Conservation (phyloP, 805 yeast species). For the Yarrowia phangngaensis region DNA sequence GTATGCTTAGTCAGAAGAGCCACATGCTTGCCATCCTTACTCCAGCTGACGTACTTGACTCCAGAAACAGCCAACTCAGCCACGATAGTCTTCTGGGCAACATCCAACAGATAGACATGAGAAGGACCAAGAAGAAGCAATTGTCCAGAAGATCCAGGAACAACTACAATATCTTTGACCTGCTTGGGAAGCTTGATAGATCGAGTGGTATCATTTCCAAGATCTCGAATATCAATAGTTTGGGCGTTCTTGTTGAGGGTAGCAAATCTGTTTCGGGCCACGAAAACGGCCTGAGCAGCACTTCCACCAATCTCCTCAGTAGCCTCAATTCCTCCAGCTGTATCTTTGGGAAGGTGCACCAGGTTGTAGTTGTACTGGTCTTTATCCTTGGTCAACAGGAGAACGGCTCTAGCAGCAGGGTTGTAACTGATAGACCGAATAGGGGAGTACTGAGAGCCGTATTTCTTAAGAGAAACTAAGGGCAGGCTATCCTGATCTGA, state of each 20-base stretch:
- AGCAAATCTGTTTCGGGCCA: slow-evolving; percentile 92
- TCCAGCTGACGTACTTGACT: slow-evolving; percentile 87
- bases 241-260: slow-evolving; percentile 63
- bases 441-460: slow-evolving; percentile 83
- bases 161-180: slow-evolving; percentile 61
- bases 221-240: slow-evolving; percentile 76
- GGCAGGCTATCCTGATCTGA: slow-evolving; percentile 67
- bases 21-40: slow-evolving; percentile 76
- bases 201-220: slow-evolving; percentile 77
- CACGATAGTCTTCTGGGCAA: slow-evolving; percentile 81
- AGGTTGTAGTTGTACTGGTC: slow-evolving; percentile 68
- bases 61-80: slow-evolving; percentile 66
- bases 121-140: slow-evolving; percentile 69
- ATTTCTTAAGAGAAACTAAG: slow-evolving; percentile 73
- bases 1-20: slow-evolving; percentile 91
- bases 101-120: slow-evolving; percentile 78
- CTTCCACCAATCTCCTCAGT: slow-evolving; percentile 72
- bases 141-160: slow-evolving; percentile 74
- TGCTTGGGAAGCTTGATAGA: slow-evolving; percentile 53
- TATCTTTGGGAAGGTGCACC: slow-evolving; percentile 75
- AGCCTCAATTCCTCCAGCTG: slow-evolving; percentile 92
- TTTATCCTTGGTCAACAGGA: slow-evolving; percentile 64
- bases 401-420: slow-evolving; percentile 83
- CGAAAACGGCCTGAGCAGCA: slow-evolving; percentile 82
- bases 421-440: slow-evolving; percentile 83